Base-by-base conservation (phyloP, 2,329 filamentous ascomycete genomes). In the Juglanconis oblonga region DNA sequence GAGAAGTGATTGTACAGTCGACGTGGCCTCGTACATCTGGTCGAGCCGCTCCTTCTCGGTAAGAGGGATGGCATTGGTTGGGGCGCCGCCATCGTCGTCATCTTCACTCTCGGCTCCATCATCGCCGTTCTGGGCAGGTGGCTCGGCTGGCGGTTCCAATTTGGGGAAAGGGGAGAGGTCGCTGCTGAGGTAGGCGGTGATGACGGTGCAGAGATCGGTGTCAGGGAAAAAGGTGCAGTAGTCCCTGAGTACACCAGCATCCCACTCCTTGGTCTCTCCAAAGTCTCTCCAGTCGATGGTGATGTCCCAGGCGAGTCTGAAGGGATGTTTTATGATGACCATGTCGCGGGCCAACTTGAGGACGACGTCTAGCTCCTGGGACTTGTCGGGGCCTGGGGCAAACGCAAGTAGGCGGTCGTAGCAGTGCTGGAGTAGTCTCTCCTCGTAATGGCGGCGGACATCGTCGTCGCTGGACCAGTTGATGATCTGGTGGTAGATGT, bases 241-340 rank as follows among this genome's bases (percentile, higher is more conserved):
- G 65, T 92, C 87, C 57, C 88, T 83, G 31, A 99, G 77, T n/a
- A 94, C 79, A 48, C 84, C 85, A 48, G 86, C 83, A 69, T 98
- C 93, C 79, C 92, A 89, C 32, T 91, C 85, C n/a, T 82, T 78
- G 52, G 95, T 82, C 51, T 85, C 84, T 67, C 90, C 87, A 47
- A 86, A 78, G 72, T 97, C 93, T 66, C 90, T 85, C 90, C 94
- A 98, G 70, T 98, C 91, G 61, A 99, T 80, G 35, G 90, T 84
- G 62, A 97, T 88, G 67, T 92, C 89, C 96, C 96, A 99, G 0
- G 95, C 95, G 14, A 96, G 81, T 64, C 88, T 86, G 74, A 89
- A 97, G 0, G 92, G 91, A 67, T 98, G 92, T 67, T 94, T 93
- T 71, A 99, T 95, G 62, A 97, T 90, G 62, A 99, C 94, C 90